phyloP scores from a whole-genome alignment of 805 yeast genomes.

The Schizosaccharomyces lindneri region DNA sequence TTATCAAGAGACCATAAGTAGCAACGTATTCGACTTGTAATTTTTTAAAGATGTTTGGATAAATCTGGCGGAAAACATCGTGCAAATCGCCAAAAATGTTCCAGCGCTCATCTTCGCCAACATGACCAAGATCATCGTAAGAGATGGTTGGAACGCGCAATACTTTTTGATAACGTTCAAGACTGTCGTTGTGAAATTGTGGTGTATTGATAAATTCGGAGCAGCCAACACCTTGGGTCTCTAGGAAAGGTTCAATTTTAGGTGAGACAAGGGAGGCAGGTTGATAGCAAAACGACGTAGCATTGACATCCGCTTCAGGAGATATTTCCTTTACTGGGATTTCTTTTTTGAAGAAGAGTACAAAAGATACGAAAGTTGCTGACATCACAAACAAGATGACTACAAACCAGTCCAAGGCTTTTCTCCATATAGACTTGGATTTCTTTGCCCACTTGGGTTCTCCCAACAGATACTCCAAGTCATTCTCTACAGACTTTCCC shows the following conservation, averaged over 20 bases:
- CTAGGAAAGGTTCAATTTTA: background rate
- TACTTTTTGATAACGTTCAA: background rate
- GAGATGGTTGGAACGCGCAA: conserved; percentile 23
- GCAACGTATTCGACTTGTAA: conserved; percentile 32
- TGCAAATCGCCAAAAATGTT: conserved; percentile 25
- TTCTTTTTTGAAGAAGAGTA: too few relatives aligned
- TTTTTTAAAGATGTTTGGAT: conserved; percentile 27
- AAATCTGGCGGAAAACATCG: conserved; percentile 25
- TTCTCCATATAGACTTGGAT: too few relatives aligned
- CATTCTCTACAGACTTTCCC: too few relatives aligned
- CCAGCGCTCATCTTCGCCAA: conserved; percentile 28
- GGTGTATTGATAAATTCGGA: background rate
- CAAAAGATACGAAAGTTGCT: too few relatives aligned
- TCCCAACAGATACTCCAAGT: too few relatives aligned
- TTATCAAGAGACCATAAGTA: conserved; percentile 35
- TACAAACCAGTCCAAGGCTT: too few relatives aligned
- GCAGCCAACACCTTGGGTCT: background rate
- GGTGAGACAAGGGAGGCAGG: background rate
- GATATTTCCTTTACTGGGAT: background rate
- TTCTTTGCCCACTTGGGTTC: too few relatives aligned
- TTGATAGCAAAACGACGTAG: background rate
- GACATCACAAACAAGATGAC: too few relatives aligned
- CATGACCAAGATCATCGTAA: conserved; percentile 27
- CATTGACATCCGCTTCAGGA: background rate
- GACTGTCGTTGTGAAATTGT: background rate